Conservation (phyloP, 495 filamentous ascomycete species). For the Penicillium crystallinum region DNA sequence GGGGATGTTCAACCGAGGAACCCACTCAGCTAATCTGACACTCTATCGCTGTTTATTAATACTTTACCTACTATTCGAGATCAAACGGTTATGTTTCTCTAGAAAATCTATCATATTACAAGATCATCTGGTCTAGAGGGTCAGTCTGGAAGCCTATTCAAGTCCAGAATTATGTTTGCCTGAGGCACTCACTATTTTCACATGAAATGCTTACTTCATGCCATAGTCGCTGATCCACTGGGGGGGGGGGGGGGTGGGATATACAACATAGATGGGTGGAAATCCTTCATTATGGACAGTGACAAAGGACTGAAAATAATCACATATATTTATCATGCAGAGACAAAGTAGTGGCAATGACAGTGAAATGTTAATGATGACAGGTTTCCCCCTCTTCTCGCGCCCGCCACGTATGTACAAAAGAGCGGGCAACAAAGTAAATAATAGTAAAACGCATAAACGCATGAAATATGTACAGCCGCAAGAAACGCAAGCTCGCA, state of each 20-base stretch:
- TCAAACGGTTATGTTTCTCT: no score
- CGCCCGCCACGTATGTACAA: slow-evolving; percentile 4
- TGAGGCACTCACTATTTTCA: no score
- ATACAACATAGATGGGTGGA: no score
- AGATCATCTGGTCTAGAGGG: not conserved
- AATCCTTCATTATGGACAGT: not conserved
- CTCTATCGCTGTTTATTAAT: not conserved
- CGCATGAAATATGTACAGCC: slow-evolving; percentile 3
- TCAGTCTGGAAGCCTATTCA: not conserved
- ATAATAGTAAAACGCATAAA: not conserved
- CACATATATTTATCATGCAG: not conserved
- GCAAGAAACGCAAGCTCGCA: not conserved
- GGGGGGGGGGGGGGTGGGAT: no score
- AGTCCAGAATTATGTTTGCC: no score
- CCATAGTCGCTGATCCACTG: no score
- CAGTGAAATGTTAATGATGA: not conserved
- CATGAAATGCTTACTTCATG: no score
- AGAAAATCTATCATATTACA: no score
- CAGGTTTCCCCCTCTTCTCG: not conserved
- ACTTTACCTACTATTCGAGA: not conserved
- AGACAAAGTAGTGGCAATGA: not conserved
- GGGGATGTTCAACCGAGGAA: slow-evolving; percentile 28
- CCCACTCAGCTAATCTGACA: not conserved
- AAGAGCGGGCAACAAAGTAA: not conserved
- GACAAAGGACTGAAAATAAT: not conserved